Evolutionary conservation across 2,329 filamentous ascomycete genomes (phyloP).

Genomic region (Penicillium freii): DNA sequence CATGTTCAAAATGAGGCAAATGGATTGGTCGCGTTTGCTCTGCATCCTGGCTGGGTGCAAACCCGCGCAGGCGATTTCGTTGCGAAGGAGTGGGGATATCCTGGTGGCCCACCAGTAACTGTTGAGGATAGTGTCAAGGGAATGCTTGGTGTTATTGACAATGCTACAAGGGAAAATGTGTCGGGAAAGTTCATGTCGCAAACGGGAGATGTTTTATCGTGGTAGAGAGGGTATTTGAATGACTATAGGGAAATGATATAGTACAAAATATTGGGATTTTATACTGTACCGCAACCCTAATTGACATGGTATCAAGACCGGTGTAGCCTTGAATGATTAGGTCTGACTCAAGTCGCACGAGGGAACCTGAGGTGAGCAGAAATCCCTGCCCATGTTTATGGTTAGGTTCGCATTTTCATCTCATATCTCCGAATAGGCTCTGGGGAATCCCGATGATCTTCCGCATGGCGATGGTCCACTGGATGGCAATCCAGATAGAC

Average conservation of each 20-base stretch:
- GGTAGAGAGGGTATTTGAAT: not conserved
- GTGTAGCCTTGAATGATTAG: not conserved
- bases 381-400: not conserved
- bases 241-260: not conserved
- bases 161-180: conserved; percentile 32
- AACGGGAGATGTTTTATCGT: conserved; percentile 31
- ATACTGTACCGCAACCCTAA: not conserved
- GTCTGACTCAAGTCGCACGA: not conserved
- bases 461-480: too few species aligned
- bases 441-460: too few species aligned
- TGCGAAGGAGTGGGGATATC: conserved; percentile 35
- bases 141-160: conserved; percentile 39
- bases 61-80: conserved; percentile 29
- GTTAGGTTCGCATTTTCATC: not conserved
- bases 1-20: conserved; percentile 25
- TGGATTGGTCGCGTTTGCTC: conserved; percentile 19
- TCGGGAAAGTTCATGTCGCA: conserved; percentile 38
- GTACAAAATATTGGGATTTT: not conserved
- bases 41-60: conserved; percentile 44
- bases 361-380: not conserved
- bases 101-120: conserved; percentile 24
- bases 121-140: conserved; percentile 36
- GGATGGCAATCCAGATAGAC: too few species aligned
- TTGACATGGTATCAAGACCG: not conserved
- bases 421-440: not conserved